These are phyloP conservation scores for Calonectria naviculata DNA, from an alignment of 2,329 filamentous ascomycete species.

Conservation along the genomic window DNA sequence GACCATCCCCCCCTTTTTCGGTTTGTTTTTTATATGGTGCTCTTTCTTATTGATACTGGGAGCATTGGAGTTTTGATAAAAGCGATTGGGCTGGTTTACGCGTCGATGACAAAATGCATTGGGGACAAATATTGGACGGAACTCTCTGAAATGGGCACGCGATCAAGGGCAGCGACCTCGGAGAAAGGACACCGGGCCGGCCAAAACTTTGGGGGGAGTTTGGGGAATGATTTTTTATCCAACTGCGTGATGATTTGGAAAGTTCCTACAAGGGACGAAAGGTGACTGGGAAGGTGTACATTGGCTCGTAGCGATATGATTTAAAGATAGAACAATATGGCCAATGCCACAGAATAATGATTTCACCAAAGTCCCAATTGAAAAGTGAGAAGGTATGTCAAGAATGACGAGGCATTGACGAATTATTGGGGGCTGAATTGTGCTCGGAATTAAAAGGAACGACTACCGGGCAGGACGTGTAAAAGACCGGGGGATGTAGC, in stretches of 20 bases:
- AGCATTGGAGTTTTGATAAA: conserved; percentile 20
- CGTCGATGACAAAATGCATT: conserved; percentile 4
- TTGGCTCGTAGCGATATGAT: not conserved
- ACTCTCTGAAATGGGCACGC: not conserved
- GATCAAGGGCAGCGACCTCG: not conserved
- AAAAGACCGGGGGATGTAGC: not conserved
- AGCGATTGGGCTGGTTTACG: conserved; percentile 7
- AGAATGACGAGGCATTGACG: not conserved
- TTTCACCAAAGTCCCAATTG: not conserved
- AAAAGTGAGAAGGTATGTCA: not conserved
- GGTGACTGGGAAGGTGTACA: conserved; percentile 6
- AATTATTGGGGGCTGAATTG: not conserved
- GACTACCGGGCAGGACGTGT: not conserved
- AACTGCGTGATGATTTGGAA: not conserved
- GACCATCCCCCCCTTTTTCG: not conserved
- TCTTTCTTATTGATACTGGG: not conserved
- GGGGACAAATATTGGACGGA: conserved; percentile 8
- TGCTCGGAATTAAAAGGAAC: conserved; percentile 8
- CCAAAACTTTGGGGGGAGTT: conserved; percentile 18
- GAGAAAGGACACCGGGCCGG: not conserved
- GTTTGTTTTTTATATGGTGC: not conserved
- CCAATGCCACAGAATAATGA: conserved; percentile 18
- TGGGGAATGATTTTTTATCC: conserved; percentile 12
- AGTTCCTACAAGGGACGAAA: not conserved
- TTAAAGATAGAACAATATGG: conserved; percentile 15